Evolutionary conservation across 805 yeast genomes (phyloP).

Genomic region (Nakazawaea anatomiae): DNA sequence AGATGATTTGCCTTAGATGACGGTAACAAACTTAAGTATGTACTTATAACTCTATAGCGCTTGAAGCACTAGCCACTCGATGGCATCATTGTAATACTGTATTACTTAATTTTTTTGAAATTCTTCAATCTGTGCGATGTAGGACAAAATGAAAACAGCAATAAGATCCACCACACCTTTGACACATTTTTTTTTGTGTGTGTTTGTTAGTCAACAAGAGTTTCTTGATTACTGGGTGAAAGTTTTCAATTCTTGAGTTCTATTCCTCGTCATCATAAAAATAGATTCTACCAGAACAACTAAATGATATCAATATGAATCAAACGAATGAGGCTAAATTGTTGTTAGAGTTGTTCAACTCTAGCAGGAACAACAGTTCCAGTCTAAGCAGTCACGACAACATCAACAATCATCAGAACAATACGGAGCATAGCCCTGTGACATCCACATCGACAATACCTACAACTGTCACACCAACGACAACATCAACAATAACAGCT

Average conservation of each 20-base stretch:
- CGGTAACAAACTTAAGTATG: too few species aligned
- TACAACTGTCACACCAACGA: not conserved
- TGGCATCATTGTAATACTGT: not conserved
- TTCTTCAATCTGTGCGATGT: not conserved
- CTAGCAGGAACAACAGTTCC: not conserved
- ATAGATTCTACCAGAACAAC: not conserved
- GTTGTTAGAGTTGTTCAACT: conserved; percentile 7
- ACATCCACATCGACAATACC: not conserved
- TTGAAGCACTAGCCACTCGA: not conserved
- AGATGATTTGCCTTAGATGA: too few species aligned
- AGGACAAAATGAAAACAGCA: not conserved
- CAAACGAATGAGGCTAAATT: conserved; percentile 8
- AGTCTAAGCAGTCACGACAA: not conserved
- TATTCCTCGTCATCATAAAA: not conserved
- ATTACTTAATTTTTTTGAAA: not conserved
- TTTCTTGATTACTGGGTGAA: too few species aligned
- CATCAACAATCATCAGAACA: not conserved
- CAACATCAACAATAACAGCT: not conserved
- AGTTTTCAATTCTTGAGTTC: not conserved
- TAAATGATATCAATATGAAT: conserved; percentile 1
- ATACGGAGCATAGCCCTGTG: not conserved
- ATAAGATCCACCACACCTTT: not conserved
- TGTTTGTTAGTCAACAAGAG: too few species aligned
- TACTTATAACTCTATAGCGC: too few species aligned
- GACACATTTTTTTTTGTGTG: too few species aligned